Base-by-base conservation (phyloP, 495 filamentous ascomycete species). In the Bryoglossum gracile region DNA sequence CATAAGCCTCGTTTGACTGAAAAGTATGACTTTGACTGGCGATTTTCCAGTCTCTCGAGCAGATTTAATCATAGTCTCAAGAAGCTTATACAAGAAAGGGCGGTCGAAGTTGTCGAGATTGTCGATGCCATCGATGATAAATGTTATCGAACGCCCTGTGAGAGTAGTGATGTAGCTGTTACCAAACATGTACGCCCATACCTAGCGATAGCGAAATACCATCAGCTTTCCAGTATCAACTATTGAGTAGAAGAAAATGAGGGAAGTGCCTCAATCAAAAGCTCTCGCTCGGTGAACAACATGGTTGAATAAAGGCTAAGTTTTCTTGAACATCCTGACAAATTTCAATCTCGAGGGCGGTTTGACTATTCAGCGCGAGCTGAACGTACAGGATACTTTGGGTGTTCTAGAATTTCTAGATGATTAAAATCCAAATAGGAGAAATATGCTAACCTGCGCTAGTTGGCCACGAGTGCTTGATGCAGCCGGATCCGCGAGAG, bases 51-150 rank as follows among this genome's bases (percentile, higher is more conserved):
- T 11, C 19, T 10, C 25, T 34, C 34, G 26, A 18, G 11, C 11
- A 18, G 38, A 13, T 34, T 46, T 25, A 17, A 10, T 3, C 22
- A n/a, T 35, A 11, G 8, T 19, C 22, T 25, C 8, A 14, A 30
- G 22, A 9, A 43, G 3, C 2, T 26, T 6, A 19, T 23, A 21
- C 17, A 35, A n/a, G 3, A 10, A 14, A 5, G 14, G 8, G 16
- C 16, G 6, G 13, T 9, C 16, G 8, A n/a, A 10, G 28, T 14
- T 17, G n/a, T 18, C 6, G 4, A 46, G 22, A 19, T 35, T 46
- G 19, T 46, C 43, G 16, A 35, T 28, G n/a, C 43, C 43, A 19
- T 46, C 43, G 10, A 46, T 46, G 9, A 46, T 18, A 18, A 46
- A 19, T n/a, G 28, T 33, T 13, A 46, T 21, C 17, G 21, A 33